phyloP scores from a whole-genome alignment of 306 rosid species.

The Begonia peltatifolia region DNA sequence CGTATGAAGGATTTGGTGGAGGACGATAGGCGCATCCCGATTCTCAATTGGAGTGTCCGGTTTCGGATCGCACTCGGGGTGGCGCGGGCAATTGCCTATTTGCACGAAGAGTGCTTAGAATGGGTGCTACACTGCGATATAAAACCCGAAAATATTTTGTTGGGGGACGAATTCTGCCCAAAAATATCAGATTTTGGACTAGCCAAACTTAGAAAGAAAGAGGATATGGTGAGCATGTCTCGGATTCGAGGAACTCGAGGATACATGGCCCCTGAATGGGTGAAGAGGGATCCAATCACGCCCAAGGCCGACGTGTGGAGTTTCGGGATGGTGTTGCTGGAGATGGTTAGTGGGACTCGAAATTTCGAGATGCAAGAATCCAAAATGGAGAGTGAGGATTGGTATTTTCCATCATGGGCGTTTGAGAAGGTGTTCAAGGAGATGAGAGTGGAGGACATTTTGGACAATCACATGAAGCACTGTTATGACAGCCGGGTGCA shows the following conservation, averaged over 20 bases:
- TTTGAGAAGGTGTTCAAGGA: constrained; percentile 75
- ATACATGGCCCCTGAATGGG: constrained; percentile 92
- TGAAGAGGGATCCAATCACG: constrained; percentile 52
- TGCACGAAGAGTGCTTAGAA: constrained; percentile 87
- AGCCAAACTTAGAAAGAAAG: constrained; percentile 61
- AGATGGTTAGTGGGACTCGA: constrained; percentile 59
- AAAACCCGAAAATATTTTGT: constrained; percentile 72
- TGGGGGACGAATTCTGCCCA: constrained; percentile 75
- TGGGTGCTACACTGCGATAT: constrained; percentile 94
- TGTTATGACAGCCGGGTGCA: constrained; percentile 46
- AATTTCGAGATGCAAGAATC: constrained; percentile 40
- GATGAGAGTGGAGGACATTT: constrained; percentile 53
- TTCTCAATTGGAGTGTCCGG: constrained; percentile 60
- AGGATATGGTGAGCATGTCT: constrained; percentile 71
- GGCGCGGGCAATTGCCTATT: constrained; percentile 72
- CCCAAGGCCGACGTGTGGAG: constrained; percentile 84
- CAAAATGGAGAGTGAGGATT: constrained; percentile 32
- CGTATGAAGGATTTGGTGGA: background rate
- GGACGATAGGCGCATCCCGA: constrained; percentile 8
- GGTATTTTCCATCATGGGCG: constrained; percentile 88
- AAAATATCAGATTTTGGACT: constrained; percentile 86
- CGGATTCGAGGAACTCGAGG: constrained; percentile 78
- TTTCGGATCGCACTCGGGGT: constrained; percentile 72
- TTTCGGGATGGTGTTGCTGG: constrained; percentile 79
- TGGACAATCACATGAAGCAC: constrained; percentile 47